These are phyloP conservation scores for Puccinia novopanici DNA, from an alignment of 1,284 basidiomycete genomes.

Conservation along the genomic window DNA sequence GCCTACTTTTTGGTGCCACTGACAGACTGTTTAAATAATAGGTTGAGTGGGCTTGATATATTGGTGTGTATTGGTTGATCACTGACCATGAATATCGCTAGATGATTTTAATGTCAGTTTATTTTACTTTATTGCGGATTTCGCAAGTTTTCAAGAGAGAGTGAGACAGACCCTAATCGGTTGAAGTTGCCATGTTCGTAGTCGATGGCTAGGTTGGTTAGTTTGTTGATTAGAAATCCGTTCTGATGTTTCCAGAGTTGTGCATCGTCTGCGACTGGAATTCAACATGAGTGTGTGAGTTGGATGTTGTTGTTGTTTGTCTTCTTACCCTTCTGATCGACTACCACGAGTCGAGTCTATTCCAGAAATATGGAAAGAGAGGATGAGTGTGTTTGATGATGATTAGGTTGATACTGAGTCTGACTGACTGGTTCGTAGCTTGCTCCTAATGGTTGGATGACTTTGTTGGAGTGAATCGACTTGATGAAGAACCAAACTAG, in stretches of 20 bases:
- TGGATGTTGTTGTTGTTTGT: background rate
- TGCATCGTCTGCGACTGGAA: constrained; percentile 2
- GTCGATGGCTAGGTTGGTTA: constrained; percentile 23
- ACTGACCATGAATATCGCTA: constrained; percentile 41
- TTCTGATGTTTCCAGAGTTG: constrained; percentile 45
- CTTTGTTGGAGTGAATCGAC: constrained; percentile 27
- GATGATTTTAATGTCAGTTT: background rate
- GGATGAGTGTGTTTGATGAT: background rate
- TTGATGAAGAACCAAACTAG: constrained; percentile 49
- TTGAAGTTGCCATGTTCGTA: constrained; percentile 49
- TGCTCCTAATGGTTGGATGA: constrained; percentile 31
- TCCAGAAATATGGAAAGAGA: too few relatives aligned
- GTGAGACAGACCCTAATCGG: constrained; percentile 19
- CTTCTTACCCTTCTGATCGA: background rate
- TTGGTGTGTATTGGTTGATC: background rate
- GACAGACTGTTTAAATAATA: constrained; percentile 30
- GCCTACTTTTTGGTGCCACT: constrained; percentile 47
- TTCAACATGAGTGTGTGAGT: too few relatives aligned
- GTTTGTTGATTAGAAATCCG: constrained; percentile 36
- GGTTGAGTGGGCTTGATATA: background rate
- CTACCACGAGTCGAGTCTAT: too few relatives aligned
- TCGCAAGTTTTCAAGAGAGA: background rate
- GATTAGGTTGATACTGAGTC: background rate
- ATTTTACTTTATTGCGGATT: background rate
- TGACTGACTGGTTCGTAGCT: constrained; percentile 35